phyloP scores from a whole-genome alignment of 257 asterid genomes.

The Echium plantagineum region DNA sequence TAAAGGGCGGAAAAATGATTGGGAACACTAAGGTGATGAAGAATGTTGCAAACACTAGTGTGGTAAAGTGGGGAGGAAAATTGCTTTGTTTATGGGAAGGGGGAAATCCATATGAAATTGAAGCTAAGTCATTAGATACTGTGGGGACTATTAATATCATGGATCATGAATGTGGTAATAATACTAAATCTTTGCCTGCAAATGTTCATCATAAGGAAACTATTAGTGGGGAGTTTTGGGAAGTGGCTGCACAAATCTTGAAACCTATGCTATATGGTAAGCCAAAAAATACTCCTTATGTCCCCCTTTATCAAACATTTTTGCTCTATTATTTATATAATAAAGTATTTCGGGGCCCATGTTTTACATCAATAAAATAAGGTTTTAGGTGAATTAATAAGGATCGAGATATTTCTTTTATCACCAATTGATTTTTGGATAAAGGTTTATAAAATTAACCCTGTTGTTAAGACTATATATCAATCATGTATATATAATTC shows the following conservation, averaged over 20 bases:
- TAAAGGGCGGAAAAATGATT: slow-evolving; percentile 73
- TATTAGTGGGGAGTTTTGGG: slow-evolving; percentile 25
- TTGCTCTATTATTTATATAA: neutral
- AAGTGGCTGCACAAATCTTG: slow-evolving; percentile 62
- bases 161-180: slow-evolving; percentile 8
- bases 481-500: too few species aligned
- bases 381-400: too few species aligned
- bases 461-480: too few species aligned
- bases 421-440: too few species aligned
- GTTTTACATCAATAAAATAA: too few species aligned
- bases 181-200: slow-evolving; percentile 12
- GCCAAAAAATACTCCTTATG: slow-evolving; percentile 2
- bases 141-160: slow-evolving; percentile 44
- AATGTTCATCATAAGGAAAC: slow-evolving; percentile 3
- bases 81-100: slow-evolving; percentile 94
- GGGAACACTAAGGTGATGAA: slow-evolving; percentile 98
- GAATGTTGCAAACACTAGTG: slow-evolving; percentile 97
- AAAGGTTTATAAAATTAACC: too few species aligned
- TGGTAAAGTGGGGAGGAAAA: slow-evolving; percentile 74
- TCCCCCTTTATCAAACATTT: neutral
- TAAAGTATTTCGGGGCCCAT: too few species aligned
- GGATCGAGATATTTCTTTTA: too few species aligned
- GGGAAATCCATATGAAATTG: slow-evolving; percentile 88
- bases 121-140: slow-evolving; percentile 37
- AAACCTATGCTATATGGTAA: slow-evolving; percentile 77